Percentiles rank a stretch among this genome's conserved stretches.
Conservation (phyloP, 805 yeast species). For the Starmerella sp. region DNA sequence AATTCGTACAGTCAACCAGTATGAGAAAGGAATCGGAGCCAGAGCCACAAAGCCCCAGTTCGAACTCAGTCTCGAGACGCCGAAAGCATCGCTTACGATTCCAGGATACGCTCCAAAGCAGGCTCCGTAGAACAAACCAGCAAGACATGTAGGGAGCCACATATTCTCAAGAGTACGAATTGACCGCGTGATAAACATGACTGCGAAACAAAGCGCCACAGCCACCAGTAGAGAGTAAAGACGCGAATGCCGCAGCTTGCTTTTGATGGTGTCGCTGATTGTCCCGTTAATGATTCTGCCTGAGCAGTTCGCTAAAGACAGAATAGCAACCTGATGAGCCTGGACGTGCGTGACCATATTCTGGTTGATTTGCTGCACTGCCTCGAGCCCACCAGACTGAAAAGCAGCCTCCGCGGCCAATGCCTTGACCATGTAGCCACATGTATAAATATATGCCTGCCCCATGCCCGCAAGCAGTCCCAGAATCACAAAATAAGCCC, state of each 20-base stretch:
- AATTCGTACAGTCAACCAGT: slow-evolving; percentile 48
- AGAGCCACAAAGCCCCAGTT: slow-evolving; percentile 65
- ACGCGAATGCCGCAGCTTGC: slow-evolving; percentile 35
- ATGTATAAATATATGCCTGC: slow-evolving; percentile 63
- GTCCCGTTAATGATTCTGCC: slow-evolving; percentile 59
- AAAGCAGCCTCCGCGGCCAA: slow-evolving; percentile 23
- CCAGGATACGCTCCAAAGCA: slow-evolving; percentile 64
- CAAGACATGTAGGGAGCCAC: slow-evolving; percentile 42
- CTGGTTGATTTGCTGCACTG: slow-evolving; percentile 4
- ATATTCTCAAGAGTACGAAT: slow-evolving; percentile 25
- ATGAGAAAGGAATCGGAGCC: slow-evolving; percentile 54
- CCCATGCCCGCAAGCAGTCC: slow-evolving; percentile 55
- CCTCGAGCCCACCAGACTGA: slow-evolving; percentile 28
- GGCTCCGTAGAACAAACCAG: slow-evolving; percentile 65
- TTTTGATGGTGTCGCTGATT: slow-evolving; percentile 48
- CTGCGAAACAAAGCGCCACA: slow-evolving; percentile 34
- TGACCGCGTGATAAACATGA: slow-evolving; percentile 35
- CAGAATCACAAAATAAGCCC: slow-evolving; percentile 41
- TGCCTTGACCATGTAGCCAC: slow-evolving; percentile 58
- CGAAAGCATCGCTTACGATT: slow-evolving; percentile 64
- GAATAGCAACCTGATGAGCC: slow-evolving; percentile 59
- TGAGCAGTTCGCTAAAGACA: slow-evolving; percentile 54
- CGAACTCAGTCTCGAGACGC: slow-evolving; percentile 52
- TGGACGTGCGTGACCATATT: slow-evolving; percentile 34
- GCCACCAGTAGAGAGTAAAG: slow-evolving; percentile 48